Evolutionary conservation across 2,329 filamentous ascomycete genomes (phyloP), one percentile per base, ranked within the genome.

Genomic region (Alternaria sp.): DNA sequence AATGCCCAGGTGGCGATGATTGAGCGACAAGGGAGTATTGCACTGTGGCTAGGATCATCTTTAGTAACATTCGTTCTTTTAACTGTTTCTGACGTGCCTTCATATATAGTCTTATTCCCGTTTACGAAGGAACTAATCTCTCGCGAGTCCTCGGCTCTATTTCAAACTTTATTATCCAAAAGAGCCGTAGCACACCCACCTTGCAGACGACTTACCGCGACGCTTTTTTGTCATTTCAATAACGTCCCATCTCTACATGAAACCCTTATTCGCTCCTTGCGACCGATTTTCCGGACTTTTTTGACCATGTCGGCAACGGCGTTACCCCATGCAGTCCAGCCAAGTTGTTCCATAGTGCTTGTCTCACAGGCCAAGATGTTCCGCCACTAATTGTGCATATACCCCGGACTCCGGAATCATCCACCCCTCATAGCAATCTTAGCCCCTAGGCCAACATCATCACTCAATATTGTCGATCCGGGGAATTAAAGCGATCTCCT

Each of bases 1-100:
- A 78, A 2, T 79, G 75, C 63, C 73, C 72, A n/a, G 56, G 43
- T 34, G 67, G 72, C 25, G 74, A 76, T 40, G 73, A 77, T 25
- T 72, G 54, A 70, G 43, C 25, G 34, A 22, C 38, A 49, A 60
- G 14, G 11, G n/a, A 5, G 1, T 27, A 38, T 25, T 20, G 4
- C n/a, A n/a, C 30, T 50, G 20, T 50, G 6, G 20, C 22, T 25
- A 50, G 9, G 25, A 3, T 38, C 46, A 22, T 18, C 9, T 20
- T 38, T 27, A 18, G 30, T 50, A 50, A 50, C 36, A n/a, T 40
- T 9, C n/a, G 8, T 32, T 38, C n/a, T 54, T 10, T 22, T n/a
- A 4, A 14, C 16, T 18, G n/a, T 54, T 27, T 54, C 27, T 20
- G 3, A 12, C 18, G 22, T 14, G 22, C 9, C 11, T 43, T 43